These are phyloP conservation scores for Fraxinus albicans DNA, from an alignment of 305 asterid genomes.

Conservation along the genomic window DNA sequence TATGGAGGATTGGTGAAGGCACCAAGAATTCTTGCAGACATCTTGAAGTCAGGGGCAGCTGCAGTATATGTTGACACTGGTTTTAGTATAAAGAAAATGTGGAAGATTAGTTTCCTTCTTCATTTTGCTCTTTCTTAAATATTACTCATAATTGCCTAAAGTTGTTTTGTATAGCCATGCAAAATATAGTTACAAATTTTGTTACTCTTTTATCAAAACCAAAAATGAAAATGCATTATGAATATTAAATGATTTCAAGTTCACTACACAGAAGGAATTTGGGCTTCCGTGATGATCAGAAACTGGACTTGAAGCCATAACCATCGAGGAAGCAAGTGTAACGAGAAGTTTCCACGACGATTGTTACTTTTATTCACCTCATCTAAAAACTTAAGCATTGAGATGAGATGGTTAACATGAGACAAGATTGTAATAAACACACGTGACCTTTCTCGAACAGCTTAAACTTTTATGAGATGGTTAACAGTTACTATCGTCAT, in stretches of 20 bases:
- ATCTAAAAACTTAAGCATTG: not conserved
- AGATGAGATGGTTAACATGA: not conserved
- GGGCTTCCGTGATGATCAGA: no score
- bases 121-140: no score
- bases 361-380: not conserved
- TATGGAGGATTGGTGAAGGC: no score
- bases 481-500: no score
- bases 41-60: not conserved
- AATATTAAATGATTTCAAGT: not conserved
- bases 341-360: not conserved
- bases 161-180: no score
- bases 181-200: no score
- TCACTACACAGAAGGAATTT: not conserved
- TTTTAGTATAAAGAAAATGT: not conserved
- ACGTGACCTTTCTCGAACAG: no score
- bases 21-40: no score
- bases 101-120: no score
- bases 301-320: not conserved
- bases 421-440: not conserved
- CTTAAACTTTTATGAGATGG: not conserved
- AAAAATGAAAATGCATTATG: not conserved
- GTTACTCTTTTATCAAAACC: no score
- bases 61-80: not conserved
- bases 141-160: no score
- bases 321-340: not conserved